Percentiles rank a stretch among this genome's conserved stretches.
Conservation (phyloP, 2,329 filamentous ascomycete species). For the Sclerotinia spermophila region DNA sequence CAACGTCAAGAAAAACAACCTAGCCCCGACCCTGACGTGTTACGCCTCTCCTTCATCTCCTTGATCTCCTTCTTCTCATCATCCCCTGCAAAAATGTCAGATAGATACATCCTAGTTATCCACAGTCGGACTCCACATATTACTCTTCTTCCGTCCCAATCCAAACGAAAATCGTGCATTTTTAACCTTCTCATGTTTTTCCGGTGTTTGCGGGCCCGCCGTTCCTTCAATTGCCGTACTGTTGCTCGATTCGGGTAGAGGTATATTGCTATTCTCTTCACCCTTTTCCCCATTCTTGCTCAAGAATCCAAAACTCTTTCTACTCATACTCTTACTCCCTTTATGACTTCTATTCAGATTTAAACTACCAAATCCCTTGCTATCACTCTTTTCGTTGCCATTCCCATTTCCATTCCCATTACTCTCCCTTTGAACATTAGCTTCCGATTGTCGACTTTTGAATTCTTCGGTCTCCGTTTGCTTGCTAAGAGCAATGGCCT, state of each 20-base stretch:
- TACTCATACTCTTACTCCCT: conserved; percentile 72
- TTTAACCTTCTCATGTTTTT: conserved; percentile 47
- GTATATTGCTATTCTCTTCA: conserved; percentile 20
- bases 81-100: conserved; percentile 40
- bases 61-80: conserved; percentile 30
- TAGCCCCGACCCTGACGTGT: not conserved
- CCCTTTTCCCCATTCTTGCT: conserved; percentile 35
- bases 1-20: conserved; percentile 3
- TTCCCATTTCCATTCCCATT: conserved; percentile 26
- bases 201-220: conserved; percentile 31
- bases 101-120: conserved; percentile 12
- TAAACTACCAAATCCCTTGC: conserved; percentile 39
- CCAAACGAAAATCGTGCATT: conserved; percentile 65
- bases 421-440: conserved; percentile 5
- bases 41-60: conserved; percentile 16
- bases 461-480: conserved; percentile 9
- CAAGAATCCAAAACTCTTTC: conserved; percentile 68
- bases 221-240: conserved; percentile 31
- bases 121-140: conserved; percentile 38
- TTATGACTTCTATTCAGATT: conserved; percentile 54
- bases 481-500: conserved; percentile 9
- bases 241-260: conserved; percentile 18
- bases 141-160: conserved; percentile 66
- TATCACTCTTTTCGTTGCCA: conserved; percentile 24
- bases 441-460: conserved; percentile 6